Conservation (phyloP, 345 rosid species). For the Melaleuca quinquenervia region DNA sequence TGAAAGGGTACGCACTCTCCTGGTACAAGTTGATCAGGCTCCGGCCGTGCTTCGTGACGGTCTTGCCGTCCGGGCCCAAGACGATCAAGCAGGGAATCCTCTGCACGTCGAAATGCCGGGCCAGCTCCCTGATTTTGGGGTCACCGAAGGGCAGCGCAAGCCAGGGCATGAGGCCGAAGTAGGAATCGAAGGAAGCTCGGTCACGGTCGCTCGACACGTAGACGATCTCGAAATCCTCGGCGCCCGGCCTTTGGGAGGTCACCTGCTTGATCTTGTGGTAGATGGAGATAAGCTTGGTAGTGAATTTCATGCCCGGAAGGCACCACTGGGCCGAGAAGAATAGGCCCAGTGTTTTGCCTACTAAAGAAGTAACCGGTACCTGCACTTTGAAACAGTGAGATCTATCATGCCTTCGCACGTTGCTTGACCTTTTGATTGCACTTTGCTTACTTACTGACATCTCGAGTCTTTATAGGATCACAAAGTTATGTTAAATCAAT, state of each 20-base stretch:
- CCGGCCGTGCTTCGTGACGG: conserved; percentile 40
- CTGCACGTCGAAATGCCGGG: conserved; percentile 34
- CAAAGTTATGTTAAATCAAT: background rate
- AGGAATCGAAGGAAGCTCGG: conserved; percentile 20
- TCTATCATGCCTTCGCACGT: background rate
- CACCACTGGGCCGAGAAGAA: conserved; percentile 59
- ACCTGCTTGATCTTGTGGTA: conserved; percentile 35
- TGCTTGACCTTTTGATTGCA: background rate
- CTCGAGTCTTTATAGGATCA: background rate
- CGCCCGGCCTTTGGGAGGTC: background rate
- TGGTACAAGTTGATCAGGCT: conserved; percentile 35
- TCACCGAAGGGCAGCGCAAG: conserved; percentile 44
- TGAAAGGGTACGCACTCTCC: conserved; percentile 49
- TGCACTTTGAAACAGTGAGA: conserved; percentile 6
- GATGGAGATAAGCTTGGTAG: conserved; percentile 33
- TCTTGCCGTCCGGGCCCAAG: conserved; percentile 53
- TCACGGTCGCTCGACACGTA: conserved; percentile 36
- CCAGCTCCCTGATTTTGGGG: conserved; percentile 13
- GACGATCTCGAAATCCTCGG: conserved; percentile 38
- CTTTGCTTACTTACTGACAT: background rate
- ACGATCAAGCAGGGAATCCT: conserved; percentile 44
- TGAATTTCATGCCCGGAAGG: conserved; percentile 35
- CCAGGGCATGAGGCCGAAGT: conserved; percentile 42
- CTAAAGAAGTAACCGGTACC: conserved; percentile 34
- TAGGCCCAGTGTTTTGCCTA: conserved; percentile 42